phyloP scores from a whole-genome alignment of 2,329 filamentous ascomycete genomes.

The Diplodia mutila region DNA sequence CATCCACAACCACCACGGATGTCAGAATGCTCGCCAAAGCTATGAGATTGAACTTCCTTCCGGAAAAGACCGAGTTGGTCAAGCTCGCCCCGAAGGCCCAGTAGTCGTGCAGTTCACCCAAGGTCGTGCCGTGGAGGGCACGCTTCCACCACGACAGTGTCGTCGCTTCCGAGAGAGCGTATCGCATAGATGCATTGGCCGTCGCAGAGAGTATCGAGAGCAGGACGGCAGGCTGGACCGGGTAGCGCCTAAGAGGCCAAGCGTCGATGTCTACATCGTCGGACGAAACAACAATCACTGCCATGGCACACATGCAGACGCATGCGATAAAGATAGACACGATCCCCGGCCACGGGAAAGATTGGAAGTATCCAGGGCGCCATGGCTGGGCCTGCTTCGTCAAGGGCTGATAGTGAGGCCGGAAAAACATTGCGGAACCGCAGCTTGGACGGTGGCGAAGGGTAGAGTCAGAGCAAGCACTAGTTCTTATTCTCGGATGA shows the following conservation, averaged over 20 bases:
- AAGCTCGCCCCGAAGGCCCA: constrained; percentile 2
- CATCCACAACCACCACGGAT: background rate
- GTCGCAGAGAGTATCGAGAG: background rate
- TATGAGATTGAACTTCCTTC: background rate
- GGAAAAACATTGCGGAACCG: too few relatives aligned
- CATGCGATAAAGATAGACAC: too few relatives aligned
- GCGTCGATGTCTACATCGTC: background rate
- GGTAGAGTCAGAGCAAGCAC: too few relatives aligned
- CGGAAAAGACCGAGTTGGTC: background rate
- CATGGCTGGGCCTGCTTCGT: too few relatives aligned
- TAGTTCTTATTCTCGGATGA: too few relatives aligned
- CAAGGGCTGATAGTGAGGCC: too few relatives aligned
- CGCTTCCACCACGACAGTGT: background rate
- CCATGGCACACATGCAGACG: too few relatives aligned
- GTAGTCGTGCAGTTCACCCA: background rate
- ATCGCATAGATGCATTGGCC: background rate
- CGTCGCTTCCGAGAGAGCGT: background rate
- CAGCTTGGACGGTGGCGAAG: too few relatives aligned
- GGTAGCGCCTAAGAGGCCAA: background rate
- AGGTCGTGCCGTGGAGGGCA: background rate
- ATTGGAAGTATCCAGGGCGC: too few relatives aligned
- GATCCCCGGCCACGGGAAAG: too few relatives aligned
- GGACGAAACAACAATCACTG: background rate
- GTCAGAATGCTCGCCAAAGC: constrained; percentile 3
- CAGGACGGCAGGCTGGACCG: background rate